Base-by-base conservation (phyloP, 2,329 filamentous ascomycete genomes). In the Fusarium bactridioides region DNA sequence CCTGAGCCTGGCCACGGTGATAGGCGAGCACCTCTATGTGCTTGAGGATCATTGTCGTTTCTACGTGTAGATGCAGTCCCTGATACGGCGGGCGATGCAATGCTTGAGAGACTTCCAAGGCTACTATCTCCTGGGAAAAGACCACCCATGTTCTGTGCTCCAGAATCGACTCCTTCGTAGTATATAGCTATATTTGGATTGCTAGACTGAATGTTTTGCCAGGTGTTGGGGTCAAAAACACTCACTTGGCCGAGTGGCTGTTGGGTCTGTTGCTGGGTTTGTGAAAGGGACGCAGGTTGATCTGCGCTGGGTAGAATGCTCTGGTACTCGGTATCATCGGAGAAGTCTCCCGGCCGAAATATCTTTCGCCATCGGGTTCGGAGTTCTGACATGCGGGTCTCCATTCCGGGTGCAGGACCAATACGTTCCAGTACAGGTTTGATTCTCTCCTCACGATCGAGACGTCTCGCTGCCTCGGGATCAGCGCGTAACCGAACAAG, bases 371-470 rank as follows among this genome's bases (percentile, higher is more conserved):
- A 74, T 23, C 71, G 43, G 9, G 63, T 38, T 18, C 54, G 68
- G 33, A 74, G 31, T 29, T 74, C 71, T 47, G 71, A 72, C 54
- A 74, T 58, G 29, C 71, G 71, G 27, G 68, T 72, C 37, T 74
- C 71, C 71, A 74, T 74, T 6, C 71, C 71, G 3, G 71, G 71
- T 19, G 68, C 71, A 29, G 71, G 71, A 3, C 71, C 67, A 11
- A 74, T 69, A 12, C 71, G 71, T 19, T 73, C 71, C 5, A 74
- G 55, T 15, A 74, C 55, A 16, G 71, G 70, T 16, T 69, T 74
- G n/a, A 73, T 58, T 21, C 64, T 68, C 23, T 73, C 71, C 16
- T 74, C 71, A 23, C 72, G 40, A 45, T 73, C 71, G 21, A 73
- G 71, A 6, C 54, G 44, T 13, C 47, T 68, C 15, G 71, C 67